Conservation (phyloP, 2,329 filamentous ascomycete species). For the Botrytis deweyae region DNA sequence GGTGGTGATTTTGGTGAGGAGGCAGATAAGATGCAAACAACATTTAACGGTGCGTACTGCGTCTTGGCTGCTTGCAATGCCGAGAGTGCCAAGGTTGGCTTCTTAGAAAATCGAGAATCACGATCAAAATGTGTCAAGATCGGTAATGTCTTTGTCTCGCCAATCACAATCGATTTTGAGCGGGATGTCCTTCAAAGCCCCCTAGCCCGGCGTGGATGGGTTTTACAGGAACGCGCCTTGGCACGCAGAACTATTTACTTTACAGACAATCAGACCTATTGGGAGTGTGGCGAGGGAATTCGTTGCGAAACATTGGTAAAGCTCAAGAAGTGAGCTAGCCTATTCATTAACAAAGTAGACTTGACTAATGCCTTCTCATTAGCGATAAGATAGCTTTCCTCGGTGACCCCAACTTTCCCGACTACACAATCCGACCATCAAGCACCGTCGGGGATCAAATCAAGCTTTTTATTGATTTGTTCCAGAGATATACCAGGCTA, state of each 20-base stretch:
- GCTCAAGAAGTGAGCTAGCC: constrained; percentile 37
- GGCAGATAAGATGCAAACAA: constrained; percentile 32
- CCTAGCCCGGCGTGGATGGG: constrained; percentile 43
- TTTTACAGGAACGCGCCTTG: constrained; percentile 43
- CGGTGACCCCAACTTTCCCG: constrained; percentile 36
- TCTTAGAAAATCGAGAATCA: not conserved
- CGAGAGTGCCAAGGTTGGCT: not conserved
- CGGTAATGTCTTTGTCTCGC: not conserved
- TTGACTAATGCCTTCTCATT: not conserved
- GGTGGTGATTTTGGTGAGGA: constrained; percentile 34
- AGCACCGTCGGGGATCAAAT: constrained; percentile 13
- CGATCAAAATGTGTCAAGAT: not conserved
- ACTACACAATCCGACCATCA: constrained; percentile 1
- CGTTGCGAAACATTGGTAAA: constrained; percentile 40
- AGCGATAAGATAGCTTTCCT: constrained; percentile 34
- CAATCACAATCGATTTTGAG: constrained; percentile 37
- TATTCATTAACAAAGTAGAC: not conserved
- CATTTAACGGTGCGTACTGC: constrained; percentile 28
- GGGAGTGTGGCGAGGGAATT: constrained; percentile 42
- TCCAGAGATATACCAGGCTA: not conserved
- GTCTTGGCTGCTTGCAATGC: constrained; percentile 16
- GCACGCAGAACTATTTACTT: constrained; percentile 43
- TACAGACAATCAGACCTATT: constrained; percentile 41
- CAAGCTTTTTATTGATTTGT: not conserved
- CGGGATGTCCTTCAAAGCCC: constrained; percentile 37